Percentiles rank a stretch among this genome's conserved stretches.
phyloP scores from a whole-genome alignment of 192 early-diverging fungal genomes.

The Piromyces finnis region DNA sequence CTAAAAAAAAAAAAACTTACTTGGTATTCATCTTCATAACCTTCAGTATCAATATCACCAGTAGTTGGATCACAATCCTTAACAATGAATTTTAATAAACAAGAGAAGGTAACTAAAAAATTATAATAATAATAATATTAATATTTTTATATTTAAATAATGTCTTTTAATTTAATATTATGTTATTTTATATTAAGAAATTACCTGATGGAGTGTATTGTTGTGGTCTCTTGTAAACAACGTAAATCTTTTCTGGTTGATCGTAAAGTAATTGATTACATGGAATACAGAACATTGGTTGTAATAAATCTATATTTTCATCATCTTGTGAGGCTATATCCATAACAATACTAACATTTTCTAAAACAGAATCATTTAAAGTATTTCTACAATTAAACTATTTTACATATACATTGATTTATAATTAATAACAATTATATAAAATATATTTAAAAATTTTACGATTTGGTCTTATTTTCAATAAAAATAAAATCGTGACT shows the following conservation, averaged over 20 bases:
- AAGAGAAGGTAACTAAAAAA: conserved; percentile 51
- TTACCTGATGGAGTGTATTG: neutral
- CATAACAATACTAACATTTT: conserved; percentile 78
- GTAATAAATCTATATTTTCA: conserved; percentile 29
- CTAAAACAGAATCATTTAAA: conserved; percentile 76
- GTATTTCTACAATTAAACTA: conserved; percentile 89
- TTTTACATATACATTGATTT: neutral
- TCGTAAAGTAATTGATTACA: conserved; percentile 57
- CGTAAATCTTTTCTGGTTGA: conserved; percentile 59
- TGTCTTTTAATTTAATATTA: too few species aligned
- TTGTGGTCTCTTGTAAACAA: conserved; percentile 55
- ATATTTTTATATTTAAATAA: neutral
- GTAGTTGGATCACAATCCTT: conserved; percentile 93
- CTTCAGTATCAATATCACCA: conserved; percentile 72
- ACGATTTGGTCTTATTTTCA: too few species aligned
- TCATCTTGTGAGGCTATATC: conserved; percentile 44
- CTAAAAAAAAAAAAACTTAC: conserved; percentile 9
- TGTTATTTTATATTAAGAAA: too few species aligned
- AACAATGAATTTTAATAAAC: conserved; percentile 71
- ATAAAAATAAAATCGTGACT: too few species aligned
- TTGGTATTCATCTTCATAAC: conserved; percentile 87
- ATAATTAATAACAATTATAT: too few species aligned
- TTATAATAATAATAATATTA: conserved; percentile 1
- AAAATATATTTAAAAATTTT: too few species aligned
- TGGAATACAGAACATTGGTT: conserved; percentile 52